Percentiles rank a stretch among this genome's conserved stretches.
phyloP scores from a whole-genome alignment of 2,329 filamentous ascomycete genomes.

The Fusarium solani-melongenae region DNA sequence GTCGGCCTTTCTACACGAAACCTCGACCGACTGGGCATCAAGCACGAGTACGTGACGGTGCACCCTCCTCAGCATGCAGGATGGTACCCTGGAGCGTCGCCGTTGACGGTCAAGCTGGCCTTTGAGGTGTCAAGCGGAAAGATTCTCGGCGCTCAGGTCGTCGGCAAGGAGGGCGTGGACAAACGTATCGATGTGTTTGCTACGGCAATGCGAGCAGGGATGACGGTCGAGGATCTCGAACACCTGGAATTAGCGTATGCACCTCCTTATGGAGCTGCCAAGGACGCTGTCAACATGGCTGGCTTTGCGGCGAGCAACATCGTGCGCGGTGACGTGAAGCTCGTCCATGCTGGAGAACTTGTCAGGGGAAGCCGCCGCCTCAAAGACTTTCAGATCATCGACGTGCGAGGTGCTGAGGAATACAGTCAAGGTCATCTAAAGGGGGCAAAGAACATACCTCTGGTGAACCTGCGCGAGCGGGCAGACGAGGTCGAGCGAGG shows the following conservation, averaged over 20 bases:
- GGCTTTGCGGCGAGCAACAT: conserved; percentile 13
- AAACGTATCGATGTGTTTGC: conserved; percentile 18
- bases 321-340: conserved; percentile 10
- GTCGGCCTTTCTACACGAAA: conserved; percentile 8
- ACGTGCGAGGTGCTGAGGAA: conserved; percentile 6
- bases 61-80: conserved; percentile 14
- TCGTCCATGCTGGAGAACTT: conserved; percentile 11
- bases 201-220: conserved; percentile 13
- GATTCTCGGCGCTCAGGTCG: conserved; percentile 11
- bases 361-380: neutral
- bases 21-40: conserved; percentile 2
- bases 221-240: conserved; percentile 18
- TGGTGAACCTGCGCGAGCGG: neutral
- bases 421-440: conserved; percentile 2
- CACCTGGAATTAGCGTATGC: conserved; percentile 20
- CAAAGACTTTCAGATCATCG: conserved; percentile 9
- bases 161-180: conserved; percentile 13
- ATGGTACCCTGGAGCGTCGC: conserved; percentile 3
- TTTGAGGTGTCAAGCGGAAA: neutral
- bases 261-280: conserved; percentile 15
- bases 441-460: conserved; percentile 10
- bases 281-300: conserved; percentile 18
- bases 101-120: conserved; percentile 7
- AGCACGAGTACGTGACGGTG: conserved; percentile 11
- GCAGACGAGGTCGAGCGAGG: neutral